Base-by-base conservation (phyloP, 2,329 filamentous ascomycete genomes). In the Xenosphaeropsis pyriputrescens region DNA sequence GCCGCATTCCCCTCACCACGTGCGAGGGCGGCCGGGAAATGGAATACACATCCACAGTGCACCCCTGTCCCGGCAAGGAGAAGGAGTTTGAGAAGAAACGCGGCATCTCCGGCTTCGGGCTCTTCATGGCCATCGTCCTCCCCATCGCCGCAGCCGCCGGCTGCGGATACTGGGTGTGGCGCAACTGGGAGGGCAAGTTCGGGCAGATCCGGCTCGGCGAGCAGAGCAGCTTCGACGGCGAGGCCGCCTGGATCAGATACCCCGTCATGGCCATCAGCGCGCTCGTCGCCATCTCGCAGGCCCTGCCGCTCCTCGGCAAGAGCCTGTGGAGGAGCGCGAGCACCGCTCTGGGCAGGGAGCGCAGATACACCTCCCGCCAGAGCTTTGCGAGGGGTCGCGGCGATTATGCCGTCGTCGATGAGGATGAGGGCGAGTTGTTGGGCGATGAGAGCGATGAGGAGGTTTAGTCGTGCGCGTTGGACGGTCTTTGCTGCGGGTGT, bases 361-460 rank as follows among this genome's bases (percentile, higher is more conserved):
- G 65, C 42, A 64, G 67, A 39, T 98, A 93, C 56, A 91, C 86
- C 13, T 93, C 84, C 36, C 68, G 93, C 41, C 83, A 84, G 51
- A 89, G 84, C 43, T 98, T 98, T 60, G 82, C 86, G 5, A 73
- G 86, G 40, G 81, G 85, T 1, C 72, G 84, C 39, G 79, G 82
- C n/a, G 85, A 94, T 57, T 96, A 96, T 57, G 75, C 79, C 13
- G 71, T 80, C 50, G 85, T 94, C 37, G 86, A 93, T 50, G 83
- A 91, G 36, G 91, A 96, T 54, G 91, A 96, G 57, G 89, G 89
- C 35, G 89, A 96, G 64, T 63, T 98, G 47, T 62, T 98, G 29
- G 91, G 91, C 1, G 89, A 95, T 48, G 88, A 93, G 42, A 86
- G 85, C 47, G 89, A 95, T 46, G 86, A 95, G 53, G 89, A 95